Evolutionary conservation across 2,329 filamentous ascomycete species (phyloP), one percentile per base, ranked within the genome.

Genomic region (Graphilbum ipis-grandicollis): DNA sequence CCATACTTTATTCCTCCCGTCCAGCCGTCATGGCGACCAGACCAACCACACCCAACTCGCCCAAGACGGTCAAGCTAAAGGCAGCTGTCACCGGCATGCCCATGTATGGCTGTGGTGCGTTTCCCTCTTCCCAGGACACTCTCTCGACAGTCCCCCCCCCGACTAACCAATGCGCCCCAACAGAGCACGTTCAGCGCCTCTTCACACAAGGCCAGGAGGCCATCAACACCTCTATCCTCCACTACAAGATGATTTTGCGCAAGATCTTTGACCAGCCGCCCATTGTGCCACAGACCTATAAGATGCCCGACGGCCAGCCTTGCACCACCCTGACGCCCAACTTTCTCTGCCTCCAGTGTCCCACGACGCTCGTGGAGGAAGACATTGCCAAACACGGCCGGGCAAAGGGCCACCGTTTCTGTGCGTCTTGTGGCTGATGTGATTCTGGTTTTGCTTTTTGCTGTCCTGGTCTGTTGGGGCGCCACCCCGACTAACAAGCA

Each of bases 301-400:
- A 70, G 45, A 60, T 59, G 34, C 48, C 60, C 22, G 70, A 77
- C 39, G 67, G 68, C 38, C 60, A 62, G 33, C 58, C 70, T 34
- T 56, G 72, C 43, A 76, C 73, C 9, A 71, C 68, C 6, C 55
- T 79, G 39, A 77, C 74, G 13, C 68, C 75, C 33, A 79, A 78
- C 48, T 82, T 76, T 50, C 65, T 83, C 19, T 83, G 78, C 48
- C 56, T 83, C 34, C 78, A 83, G 55, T 88, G 81, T 48, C 72
- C 77, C 10, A 67, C 63, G 35, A 80, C 79, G 18, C 68, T 79
- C 41, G 70, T 68, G 12, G 69, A 75, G 43, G 69, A 78, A 36
- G 74, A 79, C 43, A 65, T 75, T 36, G 56, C 68, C 35, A 69
- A 69, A 48, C 81, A 88, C 54, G 75, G 75, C 12, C 66, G 64